Evolutionary conservation across 768 basidiomycete species (phyloP).

Genomic region (Russula emetica): DNA sequence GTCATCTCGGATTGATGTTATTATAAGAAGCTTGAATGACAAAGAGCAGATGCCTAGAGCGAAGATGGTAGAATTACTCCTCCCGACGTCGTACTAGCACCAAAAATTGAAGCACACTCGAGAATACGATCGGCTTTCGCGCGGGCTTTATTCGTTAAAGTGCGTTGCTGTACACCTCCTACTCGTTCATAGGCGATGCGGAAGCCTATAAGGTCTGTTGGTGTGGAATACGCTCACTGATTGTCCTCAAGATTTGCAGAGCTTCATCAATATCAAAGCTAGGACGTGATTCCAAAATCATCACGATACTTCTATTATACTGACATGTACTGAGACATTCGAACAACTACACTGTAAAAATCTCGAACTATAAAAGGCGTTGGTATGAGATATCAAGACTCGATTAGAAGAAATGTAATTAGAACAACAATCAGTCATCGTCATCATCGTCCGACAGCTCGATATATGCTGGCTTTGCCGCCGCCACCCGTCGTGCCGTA

Average conservation of each 20-base stretch:
- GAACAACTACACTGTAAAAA: neutral
- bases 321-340: neutral
- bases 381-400: neutral
- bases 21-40: no score
- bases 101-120: no score
- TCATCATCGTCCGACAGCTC: constrained; percentile 48
- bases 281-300: constrained; percentile 27
- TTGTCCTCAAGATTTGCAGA: neutral
- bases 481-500: constrained; percentile 45
- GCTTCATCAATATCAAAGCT: constrained; percentile 34
- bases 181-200: no score
- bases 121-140: no score
- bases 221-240: no score
- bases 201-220: no score
- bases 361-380: neutral
- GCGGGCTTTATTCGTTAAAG: no score
- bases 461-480: constrained; percentile 38
- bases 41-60: no score
- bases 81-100: no score
- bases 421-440: constrained; percentile 35
- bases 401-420: constrained; percentile 41
- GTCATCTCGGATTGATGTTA: no score
- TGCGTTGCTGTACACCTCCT: no score
- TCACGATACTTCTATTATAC: constrained; percentile 2
- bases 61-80: no score